Conservation (phyloP, 345 rosid species). For the Brassica nigra region DNA sequence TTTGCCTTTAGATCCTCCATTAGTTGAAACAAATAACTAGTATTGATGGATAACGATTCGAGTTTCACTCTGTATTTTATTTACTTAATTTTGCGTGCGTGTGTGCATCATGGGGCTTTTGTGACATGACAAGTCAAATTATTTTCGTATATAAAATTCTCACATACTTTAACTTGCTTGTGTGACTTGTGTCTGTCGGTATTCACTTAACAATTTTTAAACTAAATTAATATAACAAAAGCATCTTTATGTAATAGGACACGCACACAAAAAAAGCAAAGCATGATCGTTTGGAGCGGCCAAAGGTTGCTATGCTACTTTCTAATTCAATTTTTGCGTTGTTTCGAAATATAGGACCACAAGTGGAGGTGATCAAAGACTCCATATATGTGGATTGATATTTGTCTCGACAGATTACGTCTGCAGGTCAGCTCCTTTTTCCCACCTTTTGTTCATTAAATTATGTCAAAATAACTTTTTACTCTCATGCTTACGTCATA, state of each 20-base stretch:
- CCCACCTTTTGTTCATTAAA: constrained; percentile 25
- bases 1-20: constrained; percentile 55
- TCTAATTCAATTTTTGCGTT: constrained; percentile 28
- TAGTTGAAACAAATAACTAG: constrained; percentile 46
- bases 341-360: constrained; percentile 48
- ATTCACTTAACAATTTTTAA: constrained; percentile 33
- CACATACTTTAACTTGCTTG: constrained; percentile 18
- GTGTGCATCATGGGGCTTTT: constrained; percentile 29
- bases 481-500: constrained; percentile 37
- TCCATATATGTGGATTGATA: constrained; percentile 27
- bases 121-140: constrained; percentile 37
- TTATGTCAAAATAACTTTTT: constrained; percentile 41
- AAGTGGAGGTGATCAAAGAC: constrained; percentile 26
- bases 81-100: background rate
- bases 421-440: constrained; percentile 40
- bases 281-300: constrained; percentile 51
- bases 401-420: constrained; percentile 39
- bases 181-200: constrained; percentile 41
- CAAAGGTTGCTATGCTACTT: constrained; percentile 47
- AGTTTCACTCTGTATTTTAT: constrained; percentile 28
- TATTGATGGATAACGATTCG: constrained; percentile 66
- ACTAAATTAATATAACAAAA: constrained; percentile 9
- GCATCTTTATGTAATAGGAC: constrained; percentile 43
- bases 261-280: constrained; percentile 13
- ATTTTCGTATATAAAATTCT: constrained; percentile 20